Evolutionary conservation across 1,284 basidiomycete genomes (phyloP).

Genomic region (Fistulinella cinereoalba): DNA sequence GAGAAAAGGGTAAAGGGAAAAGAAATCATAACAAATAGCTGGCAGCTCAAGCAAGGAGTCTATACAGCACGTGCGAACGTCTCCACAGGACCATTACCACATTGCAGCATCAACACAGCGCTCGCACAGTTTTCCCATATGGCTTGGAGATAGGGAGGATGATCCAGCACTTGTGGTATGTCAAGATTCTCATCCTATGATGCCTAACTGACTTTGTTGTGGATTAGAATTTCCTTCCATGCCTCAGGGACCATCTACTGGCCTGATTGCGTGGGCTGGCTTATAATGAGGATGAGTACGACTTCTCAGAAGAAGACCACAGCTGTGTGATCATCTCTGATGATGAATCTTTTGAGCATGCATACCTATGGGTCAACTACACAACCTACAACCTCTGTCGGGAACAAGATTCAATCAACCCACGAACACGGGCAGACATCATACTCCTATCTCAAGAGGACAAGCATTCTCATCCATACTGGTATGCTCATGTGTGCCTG

Average conservation of each 20-base stretch:
- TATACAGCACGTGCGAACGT: background rate
- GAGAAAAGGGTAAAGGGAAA: no score
- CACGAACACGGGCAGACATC: slow-evolving; percentile 1
- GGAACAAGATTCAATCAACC: slow-evolving; percentile 27
- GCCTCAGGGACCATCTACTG: slow-evolving; percentile 33
- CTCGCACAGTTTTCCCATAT: background rate
- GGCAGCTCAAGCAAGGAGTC: background rate
- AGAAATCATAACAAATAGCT: background rate
- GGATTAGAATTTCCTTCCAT: slow-evolving; percentile 21
- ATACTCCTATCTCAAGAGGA: slow-evolving; percentile 16
- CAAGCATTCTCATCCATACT: slow-evolving; percentile 26
- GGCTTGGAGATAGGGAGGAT: background rate
- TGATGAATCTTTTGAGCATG: slow-evolving; percentile 12
- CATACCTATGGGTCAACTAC: slow-evolving; percentile 21
- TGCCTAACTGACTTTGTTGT: background rate
- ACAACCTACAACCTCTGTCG: slow-evolving; percentile 30
- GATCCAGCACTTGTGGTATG: background rate
- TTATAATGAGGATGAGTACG: slow-evolving; percentile 31
- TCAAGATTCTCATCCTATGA: background rate
- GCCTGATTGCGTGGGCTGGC: slow-evolving; percentile 15
- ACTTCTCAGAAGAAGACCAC: slow-evolving; percentile 28
- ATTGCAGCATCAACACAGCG: background rate
- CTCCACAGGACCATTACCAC: background rate
- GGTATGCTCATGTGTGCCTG: slow-evolving; percentile 26
- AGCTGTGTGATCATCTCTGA: slow-evolving; percentile 6